These are phyloP conservation scores for Chlorella sp. DNA, from an alignment of 139 green algal species.

Conservation along the genomic window DNA sequence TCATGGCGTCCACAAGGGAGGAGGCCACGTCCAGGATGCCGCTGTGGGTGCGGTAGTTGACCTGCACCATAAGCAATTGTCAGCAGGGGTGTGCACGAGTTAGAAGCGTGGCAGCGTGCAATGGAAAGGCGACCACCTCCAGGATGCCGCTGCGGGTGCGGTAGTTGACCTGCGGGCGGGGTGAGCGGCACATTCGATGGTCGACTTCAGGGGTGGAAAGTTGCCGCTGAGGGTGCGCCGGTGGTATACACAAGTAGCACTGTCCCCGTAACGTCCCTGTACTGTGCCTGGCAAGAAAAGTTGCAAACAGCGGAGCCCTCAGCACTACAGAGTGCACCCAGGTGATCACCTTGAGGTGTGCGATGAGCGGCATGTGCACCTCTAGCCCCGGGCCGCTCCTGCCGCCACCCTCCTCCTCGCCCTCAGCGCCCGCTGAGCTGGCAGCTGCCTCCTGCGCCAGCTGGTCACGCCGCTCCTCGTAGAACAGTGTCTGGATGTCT, in stretches of 20 bases:
- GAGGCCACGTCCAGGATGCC: conserved; percentile 75
- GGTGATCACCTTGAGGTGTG: conserved; percentile 30
- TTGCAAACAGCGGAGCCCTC: too few relatives aligned
- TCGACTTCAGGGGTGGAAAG: too few relatives aligned
- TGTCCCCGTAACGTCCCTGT: too few relatives aligned
- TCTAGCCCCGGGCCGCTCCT: neutral
- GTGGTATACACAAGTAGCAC: too few relatives aligned
- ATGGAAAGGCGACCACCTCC: conserved; percentile 62
- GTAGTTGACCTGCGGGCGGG: conserved; percentile 52
- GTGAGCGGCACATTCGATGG: neutral
- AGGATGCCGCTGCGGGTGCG: conserved; percentile 74
- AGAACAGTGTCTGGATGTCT: conserved; percentile 69
- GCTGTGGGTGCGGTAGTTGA: conserved; percentile 71
- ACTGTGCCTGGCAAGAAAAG: too few relatives aligned
- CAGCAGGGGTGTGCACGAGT: conserved; percentile 47
- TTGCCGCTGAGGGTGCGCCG: too few relatives aligned
- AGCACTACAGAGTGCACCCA: neutral
- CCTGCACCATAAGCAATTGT: neutral
- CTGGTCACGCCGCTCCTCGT: conserved; percentile 42
- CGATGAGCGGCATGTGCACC: conserved; percentile 45
- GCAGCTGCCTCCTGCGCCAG: neutral
- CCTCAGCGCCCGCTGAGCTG: neutral
- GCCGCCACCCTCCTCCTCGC: neutral
- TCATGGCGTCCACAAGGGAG: conserved; percentile 67
- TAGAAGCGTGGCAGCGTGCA: conserved; percentile 73